A percentile compares a stretch with the other conserved stretches of the same genome.
Evolutionary conservation across 805 yeast species (phyloP).

Genomic region (Schwanniomyces sp.): DNA sequence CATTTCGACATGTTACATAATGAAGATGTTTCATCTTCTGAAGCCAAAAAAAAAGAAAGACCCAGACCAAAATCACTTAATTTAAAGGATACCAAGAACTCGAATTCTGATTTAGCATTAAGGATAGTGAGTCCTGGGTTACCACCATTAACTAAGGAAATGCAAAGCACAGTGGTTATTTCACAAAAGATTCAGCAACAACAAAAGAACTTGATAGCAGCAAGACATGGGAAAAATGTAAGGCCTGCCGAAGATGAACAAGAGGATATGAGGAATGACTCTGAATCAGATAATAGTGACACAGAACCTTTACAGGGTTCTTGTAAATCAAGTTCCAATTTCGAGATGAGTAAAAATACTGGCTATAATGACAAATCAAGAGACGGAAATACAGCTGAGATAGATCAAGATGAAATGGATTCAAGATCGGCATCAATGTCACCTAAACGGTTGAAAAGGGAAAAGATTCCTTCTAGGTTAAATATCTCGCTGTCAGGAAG

Average conservation of each 20-base stretch:
- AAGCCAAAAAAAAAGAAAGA: constrained; percentile 7
- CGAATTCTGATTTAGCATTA: constrained; percentile 26
- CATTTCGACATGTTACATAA: background rate
- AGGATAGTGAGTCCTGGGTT: constrained; percentile 36
- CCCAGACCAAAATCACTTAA: constrained; percentile 21
- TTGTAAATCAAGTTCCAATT: background rate
- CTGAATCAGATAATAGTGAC: constrained; percentile 2
- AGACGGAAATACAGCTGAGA: background rate
- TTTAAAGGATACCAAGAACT: constrained; percentile 4
- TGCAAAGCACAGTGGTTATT: constrained; percentile 30
- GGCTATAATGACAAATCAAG: constrained; percentile 3
- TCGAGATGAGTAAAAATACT: constrained; percentile 1
- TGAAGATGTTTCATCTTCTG: background rate
- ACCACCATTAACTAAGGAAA: constrained; percentile 28
- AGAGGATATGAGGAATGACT: background rate
- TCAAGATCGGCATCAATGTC: constrained; percentile 14
- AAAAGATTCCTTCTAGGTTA: constrained; percentile 33
- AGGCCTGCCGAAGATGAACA: background rate
- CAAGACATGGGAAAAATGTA: constrained; percentile 13
- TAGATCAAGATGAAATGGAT: background rate
- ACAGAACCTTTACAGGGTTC: background rate
- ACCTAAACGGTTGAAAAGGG: constrained; percentile 30
- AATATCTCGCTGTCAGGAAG: constrained; percentile 10
- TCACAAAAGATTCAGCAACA: constrained; percentile 34
- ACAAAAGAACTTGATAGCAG: constrained; percentile 30